phyloP scores from a whole-genome alignment of 768 basidiomycete species.

The Lactarius pseudohatsudake region DNA sequence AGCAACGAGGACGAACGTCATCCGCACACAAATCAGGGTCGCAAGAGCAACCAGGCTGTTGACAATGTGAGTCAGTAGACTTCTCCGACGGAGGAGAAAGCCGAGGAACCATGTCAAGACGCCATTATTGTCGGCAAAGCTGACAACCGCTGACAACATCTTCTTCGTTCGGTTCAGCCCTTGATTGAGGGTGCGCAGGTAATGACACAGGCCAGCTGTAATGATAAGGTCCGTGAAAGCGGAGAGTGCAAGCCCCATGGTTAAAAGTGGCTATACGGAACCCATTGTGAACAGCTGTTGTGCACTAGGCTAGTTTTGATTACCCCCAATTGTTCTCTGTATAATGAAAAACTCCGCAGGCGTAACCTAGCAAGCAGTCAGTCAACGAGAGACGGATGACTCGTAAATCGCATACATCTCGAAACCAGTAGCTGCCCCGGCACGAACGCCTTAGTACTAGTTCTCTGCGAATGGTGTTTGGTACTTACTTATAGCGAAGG shows the following conservation, averaged over 20 bases:
- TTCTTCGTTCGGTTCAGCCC: slow-evolving; percentile 13
- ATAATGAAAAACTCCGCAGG: slow-evolving; percentile 3
- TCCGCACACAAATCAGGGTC: slow-evolving; percentile 14
- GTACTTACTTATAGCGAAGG: slow-evolving; percentile 10
- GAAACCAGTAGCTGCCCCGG: neutral
- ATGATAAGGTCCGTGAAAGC: slow-evolving; percentile 21
- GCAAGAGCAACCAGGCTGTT: slow-evolving; percentile 19
- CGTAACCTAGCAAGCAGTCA: slow-evolving; percentile 4
- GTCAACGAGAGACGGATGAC: neutral
- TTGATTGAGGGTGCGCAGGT: slow-evolving; percentile 22
- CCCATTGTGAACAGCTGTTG: neutral
- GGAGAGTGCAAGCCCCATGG: slow-evolving; percentile 18
- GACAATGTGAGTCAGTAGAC: neutral
- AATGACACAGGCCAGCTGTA: slow-evolving; percentile 18
- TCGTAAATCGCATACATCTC: slow-evolving; percentile 12
- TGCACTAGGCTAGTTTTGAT: neutral
- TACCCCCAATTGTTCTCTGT: slow-evolving; percentile 9
- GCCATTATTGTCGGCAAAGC: slow-evolving; percentile 20
- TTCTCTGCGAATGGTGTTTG: neutral
- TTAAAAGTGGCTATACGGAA: slow-evolving; percentile 12
- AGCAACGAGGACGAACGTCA: neutral
- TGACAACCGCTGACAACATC: slow-evolving; percentile 22
- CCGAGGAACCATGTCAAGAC: slow-evolving; percentile 22
- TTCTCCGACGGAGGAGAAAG: neutral
- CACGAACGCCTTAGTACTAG: neutral